A percentile compares a stretch with the other conserved stretches of the same genome.
Evolutionary conservation across 306 rosid species (phyloP).

Genomic region (Prunus mume): DNA sequence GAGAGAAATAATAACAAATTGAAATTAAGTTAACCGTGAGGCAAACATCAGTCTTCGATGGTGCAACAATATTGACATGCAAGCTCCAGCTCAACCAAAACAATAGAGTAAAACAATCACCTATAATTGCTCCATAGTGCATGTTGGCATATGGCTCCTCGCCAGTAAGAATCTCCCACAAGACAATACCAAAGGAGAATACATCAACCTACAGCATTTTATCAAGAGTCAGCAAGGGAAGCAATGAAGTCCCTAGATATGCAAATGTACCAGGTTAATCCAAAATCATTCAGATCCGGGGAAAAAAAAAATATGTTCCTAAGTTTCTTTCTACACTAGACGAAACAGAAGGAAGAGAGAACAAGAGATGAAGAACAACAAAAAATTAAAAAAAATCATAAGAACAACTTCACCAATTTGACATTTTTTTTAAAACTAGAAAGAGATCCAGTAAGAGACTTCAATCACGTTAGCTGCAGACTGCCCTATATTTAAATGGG

Average conservation of each 20-base stretch:
- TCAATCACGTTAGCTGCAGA: background rate
- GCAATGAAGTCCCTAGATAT: constrained; percentile 1
- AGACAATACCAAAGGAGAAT: constrained; percentile 85
- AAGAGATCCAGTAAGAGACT: background rate
- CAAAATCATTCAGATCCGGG: background rate
- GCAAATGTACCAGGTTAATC: background rate
- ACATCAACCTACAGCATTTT: constrained; percentile 68
- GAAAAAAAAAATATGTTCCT: background rate
- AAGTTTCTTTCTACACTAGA: background rate
- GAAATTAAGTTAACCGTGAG: background rate
- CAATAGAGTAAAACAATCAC: constrained; percentile 26
- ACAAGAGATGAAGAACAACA: background rate
- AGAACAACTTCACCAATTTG: background rate
- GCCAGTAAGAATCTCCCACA: constrained; percentile 97
- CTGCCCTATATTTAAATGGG: background rate
- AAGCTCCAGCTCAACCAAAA: background rate
- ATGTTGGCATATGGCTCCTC: constrained; percentile 96
- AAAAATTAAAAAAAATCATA: background rate
- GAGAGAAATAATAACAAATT: too few relatives aligned
- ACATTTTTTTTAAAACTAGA: background rate
- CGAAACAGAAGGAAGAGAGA: background rate
- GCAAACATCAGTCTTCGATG: background rate
- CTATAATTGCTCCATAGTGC: constrained; percentile 97
- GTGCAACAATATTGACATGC: background rate
- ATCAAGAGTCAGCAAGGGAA: constrained; percentile 13